Percentiles rank a stretch among this genome's conserved stretches.
These are phyloP conservation scores for Sordaria brevicollis DNA, from an alignment of 495 filamentous ascomycete genomes.

Conservation along the genomic window DNA sequence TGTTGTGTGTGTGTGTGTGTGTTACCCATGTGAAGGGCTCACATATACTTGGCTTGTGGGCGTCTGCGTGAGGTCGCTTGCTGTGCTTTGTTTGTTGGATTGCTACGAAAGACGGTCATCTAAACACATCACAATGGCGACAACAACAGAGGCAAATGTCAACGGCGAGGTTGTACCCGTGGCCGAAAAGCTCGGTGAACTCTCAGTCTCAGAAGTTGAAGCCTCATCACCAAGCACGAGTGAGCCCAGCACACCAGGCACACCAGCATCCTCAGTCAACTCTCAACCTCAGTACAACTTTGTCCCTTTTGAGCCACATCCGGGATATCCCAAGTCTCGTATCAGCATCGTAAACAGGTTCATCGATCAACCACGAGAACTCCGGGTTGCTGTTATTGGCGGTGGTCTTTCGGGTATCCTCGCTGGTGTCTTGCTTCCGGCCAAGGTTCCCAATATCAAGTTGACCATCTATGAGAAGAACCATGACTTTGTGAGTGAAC, in stretches of 20 bases:
- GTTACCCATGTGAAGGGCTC: too few species aligned
- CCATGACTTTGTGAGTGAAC: constrained; percentile 37
- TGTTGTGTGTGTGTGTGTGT: too few species aligned
- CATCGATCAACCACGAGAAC: constrained; percentile 45
- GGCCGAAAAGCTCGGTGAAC: neutral
- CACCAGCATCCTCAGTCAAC: neutral
- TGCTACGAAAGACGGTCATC: neutral
- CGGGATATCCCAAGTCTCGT: constrained; percentile 15
- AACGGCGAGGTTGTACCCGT: neutral
- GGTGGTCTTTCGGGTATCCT: constrained; percentile 56
- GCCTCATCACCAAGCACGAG: neutral
- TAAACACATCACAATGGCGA: neutral
- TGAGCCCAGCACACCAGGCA: neutral
- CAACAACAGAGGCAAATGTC: neutral
- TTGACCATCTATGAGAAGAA: constrained; percentile 69
- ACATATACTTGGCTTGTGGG: neutral
- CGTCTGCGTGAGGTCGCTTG: neutral
- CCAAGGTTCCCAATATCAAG: constrained; percentile 45
- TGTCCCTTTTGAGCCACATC: neutral
- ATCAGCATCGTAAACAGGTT: constrained; percentile 35
- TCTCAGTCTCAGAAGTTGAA: constrained; percentile 1
- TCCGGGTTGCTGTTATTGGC: constrained; percentile 54
- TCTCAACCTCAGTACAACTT: neutral
- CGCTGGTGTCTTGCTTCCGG: constrained; percentile 48
- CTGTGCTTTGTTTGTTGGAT: neutral